Evolutionary conservation across 768 basidiomycete species (phyloP).

Genomic region (Kwoniella sp.): DNA sequence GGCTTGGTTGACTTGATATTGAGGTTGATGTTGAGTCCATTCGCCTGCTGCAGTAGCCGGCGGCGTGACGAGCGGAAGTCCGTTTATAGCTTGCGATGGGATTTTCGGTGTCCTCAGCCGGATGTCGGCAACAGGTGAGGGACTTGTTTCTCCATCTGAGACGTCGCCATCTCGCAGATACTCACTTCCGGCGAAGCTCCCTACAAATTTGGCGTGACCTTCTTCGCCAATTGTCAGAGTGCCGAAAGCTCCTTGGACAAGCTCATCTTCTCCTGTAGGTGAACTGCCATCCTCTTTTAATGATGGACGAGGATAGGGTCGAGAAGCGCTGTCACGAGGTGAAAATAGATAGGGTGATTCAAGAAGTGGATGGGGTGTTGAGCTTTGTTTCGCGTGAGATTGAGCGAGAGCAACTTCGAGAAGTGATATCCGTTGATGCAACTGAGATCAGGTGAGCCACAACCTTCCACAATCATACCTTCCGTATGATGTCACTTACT

Average conservation of each 20-base stretch:
- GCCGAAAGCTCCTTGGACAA: conserved; percentile 47
- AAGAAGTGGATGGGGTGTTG: conserved; percentile 46
- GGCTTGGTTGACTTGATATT: background rate
- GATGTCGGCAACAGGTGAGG: background rate
- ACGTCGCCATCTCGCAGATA: conserved; percentile 37
- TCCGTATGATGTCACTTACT: conserved; percentile 20
- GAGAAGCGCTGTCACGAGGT: conserved; percentile 31
- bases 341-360: conserved; percentile 46
- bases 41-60: conserved; percentile 24
- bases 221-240: conserved; percentile 50
- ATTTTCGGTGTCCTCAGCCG: background rate
- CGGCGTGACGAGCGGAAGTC: conserved; percentile 24
- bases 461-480: no score
- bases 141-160: conserved; percentile 17
- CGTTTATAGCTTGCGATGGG: background rate
- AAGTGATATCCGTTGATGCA: conserved; percentile 48
- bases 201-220: conserved; percentile 50
- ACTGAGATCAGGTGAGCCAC: conserved; percentile 28
- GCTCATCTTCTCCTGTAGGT: conserved; percentile 31
- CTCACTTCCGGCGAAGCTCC: conserved; percentile 49
- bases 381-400: conserved; percentile 34
- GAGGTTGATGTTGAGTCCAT: background rate
- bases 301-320: conserved; percentile 8
- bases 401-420: conserved; percentile 53
- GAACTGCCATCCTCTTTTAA: conserved; percentile 15